These are phyloP conservation scores for Passiflora organensis DNA, from an alignment of 345 rosid species.

Conservation along the genomic window DNA sequence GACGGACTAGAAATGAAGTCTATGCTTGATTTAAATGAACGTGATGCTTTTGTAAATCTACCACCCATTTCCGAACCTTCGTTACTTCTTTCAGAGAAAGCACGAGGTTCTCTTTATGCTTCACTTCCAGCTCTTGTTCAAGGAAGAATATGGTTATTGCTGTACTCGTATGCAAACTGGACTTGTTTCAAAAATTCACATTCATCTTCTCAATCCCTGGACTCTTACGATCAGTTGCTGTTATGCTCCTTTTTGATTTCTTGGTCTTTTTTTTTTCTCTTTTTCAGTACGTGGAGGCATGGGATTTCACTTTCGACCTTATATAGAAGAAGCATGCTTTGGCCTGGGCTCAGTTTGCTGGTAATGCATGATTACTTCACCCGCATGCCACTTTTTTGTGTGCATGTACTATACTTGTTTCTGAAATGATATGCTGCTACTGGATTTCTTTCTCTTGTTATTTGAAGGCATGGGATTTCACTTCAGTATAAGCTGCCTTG, in stretches of 20 bases:
- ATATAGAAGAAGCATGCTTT: constrained; percentile 87
- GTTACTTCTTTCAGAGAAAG: constrained; percentile 62
- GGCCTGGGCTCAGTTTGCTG: constrained; percentile 94
- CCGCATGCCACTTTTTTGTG: background rate
- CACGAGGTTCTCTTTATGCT: constrained; percentile 51
- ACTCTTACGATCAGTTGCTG: background rate
- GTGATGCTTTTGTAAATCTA: constrained; percentile 29
- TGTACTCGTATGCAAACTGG: constrained; percentile 56
- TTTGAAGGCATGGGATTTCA: too few species aligned
- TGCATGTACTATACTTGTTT: background rate
- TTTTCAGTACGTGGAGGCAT: constrained; percentile 90
- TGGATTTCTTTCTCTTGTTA: too few species aligned
- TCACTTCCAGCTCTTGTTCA: constrained; percentile 85
- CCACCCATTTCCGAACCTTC: constrained; percentile 80
- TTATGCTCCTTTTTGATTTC: background rate
- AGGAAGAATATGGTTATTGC: constrained; percentile 90
- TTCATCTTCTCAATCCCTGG: constrained; percentile 1
- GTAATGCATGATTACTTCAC: constrained; percentile 33
- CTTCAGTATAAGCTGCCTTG: too few species aligned
- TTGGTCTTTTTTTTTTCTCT: constrained; percentile 13
- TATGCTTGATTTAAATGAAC: constrained; percentile 33
- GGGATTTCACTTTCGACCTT: constrained; percentile 89
- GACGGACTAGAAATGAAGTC: constrained; percentile 60
- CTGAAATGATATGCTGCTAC: background rate
- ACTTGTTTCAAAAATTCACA: background rate